These are phyloP conservation scores for Chenopodium berlandieri DNA, from an alignment of 148 eudicot genomes.

Conservation along the genomic window DNA sequence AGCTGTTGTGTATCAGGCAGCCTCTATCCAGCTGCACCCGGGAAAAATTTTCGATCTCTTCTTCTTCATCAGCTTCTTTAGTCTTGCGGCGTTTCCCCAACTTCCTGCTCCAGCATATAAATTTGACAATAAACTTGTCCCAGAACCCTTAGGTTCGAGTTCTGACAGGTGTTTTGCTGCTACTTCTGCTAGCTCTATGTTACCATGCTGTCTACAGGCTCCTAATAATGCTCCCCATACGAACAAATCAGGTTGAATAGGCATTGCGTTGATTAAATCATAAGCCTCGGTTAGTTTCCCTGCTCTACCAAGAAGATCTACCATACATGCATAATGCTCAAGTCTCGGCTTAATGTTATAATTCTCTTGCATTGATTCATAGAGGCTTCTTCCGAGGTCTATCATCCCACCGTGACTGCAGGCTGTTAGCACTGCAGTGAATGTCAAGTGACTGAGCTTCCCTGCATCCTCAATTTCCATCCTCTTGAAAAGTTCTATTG, in stretches of 20 bases:
- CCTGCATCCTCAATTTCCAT: constrained; percentile 46
- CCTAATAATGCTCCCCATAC: constrained; percentile 14
- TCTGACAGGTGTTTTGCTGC: constrained; percentile 56
- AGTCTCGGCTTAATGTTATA: constrained; percentile 51
- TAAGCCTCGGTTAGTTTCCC: constrained; percentile 67
- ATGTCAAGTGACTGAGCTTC: constrained; percentile 65
- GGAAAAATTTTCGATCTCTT: constrained; percentile 45
- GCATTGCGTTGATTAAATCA: constrained; percentile 52
- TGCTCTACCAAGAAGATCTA: constrained; percentile 69
- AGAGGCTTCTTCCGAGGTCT: constrained; percentile 54
- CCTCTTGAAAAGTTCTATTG: constrained; percentile 54
- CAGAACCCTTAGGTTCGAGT: constrained; percentile 74
- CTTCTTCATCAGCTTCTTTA: constrained; percentile 32
- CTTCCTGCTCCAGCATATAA: constrained; percentile 58
- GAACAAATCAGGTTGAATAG: constrained; percentile 21
- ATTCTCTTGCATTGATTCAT: constrained; percentile 52
- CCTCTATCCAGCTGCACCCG: constrained; percentile 73
- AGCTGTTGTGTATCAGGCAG: constrained; percentile 19
- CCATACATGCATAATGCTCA: constrained; percentile 89
- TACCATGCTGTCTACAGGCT: constrained; percentile 31
- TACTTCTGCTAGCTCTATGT: constrained; percentile 60
- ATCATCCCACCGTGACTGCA: constrained; percentile 68
- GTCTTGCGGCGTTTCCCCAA: constrained; percentile 53
- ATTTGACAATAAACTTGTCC: constrained; percentile 57
- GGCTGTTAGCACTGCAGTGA: constrained; percentile 80